A percentile compares a stretch with the other conserved stretches of the same genome.
These are phyloP conservation scores for Rhodotorula toruloides DNA, from an alignment of 768 basidiomycete genomes.

Conservation along the genomic window DNA sequence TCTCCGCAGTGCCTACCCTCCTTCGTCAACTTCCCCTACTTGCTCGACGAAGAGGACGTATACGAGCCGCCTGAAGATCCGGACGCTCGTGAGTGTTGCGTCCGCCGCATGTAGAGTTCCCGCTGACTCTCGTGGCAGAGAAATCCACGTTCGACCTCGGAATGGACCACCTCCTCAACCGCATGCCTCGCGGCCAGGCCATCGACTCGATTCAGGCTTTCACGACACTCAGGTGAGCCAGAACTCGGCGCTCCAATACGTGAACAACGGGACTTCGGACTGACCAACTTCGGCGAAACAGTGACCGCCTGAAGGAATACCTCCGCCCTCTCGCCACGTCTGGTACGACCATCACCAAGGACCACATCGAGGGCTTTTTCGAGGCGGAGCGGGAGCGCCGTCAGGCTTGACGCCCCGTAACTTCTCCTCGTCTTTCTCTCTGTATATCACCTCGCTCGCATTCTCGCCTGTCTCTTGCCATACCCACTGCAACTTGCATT, in stretches of 20 bases:
- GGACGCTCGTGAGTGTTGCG: constrained; percentile 28
- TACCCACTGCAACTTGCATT: not conserved
- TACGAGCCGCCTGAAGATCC: constrained; percentile 40
- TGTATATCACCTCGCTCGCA: too few relatives aligned
- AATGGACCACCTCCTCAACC: constrained; percentile 32
- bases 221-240: constrained; percentile 17
- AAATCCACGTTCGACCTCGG: constrained; percentile 41
- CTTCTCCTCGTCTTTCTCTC: not conserved
- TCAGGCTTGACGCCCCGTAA: not conserved
- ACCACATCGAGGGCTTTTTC: constrained; percentile 39
- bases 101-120: not conserved
- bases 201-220: constrained; percentile 38
- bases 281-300: not conserved
- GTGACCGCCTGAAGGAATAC: constrained; percentile 37
- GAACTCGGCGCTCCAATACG: not conserved
- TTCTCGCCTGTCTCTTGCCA: not conserved
- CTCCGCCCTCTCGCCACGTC: constrained; percentile 37
- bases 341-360: constrained; percentile 35
- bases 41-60: constrained; percentile 41
- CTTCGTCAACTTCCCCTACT: constrained; percentile 31
- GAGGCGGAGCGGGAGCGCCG: not conserved
- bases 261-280: not conserved
- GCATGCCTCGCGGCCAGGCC: constrained; percentile 38
- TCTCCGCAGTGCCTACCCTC: constrained; percentile 27
- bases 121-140: not conserved